Evolutionary conservation across 768 basidiomycete genomes (phyloP), one percentile per base, ranked within the genome.

Genomic region (Cyclocybe aegerita): DNA sequence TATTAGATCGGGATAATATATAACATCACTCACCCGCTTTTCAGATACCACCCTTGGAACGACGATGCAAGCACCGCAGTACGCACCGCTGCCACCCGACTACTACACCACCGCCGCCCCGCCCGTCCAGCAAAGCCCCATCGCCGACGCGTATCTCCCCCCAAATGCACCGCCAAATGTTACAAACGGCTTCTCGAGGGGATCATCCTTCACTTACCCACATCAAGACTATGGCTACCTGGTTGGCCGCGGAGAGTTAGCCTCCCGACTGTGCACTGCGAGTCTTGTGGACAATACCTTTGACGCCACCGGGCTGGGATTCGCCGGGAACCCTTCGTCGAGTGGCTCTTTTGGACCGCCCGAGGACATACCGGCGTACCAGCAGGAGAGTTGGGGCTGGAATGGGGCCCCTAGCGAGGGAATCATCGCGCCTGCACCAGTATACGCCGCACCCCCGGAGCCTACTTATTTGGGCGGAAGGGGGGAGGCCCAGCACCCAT

Each of bases 191-290:
- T 79, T 78, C 77, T 78, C 75, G 56, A 70, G 70, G 57, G 76
- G 77, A 79, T 79, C 77, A 69, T 71, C 76, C 57, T 64, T 68
- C 60, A 56, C 62, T 50, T 72, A 73, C 67, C 69, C 70, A 68
- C 68, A 74, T 72, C 69, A 70, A 65, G 72, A 72, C 62, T 73
- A 71, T 65, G 62, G 59, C 58, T 70, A 72, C 65, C 65, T 70
- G 51, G 58, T 69, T 60, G 65, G 72, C 71, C 73, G 72, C 69
- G 74, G 75, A 69, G 64, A 59, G 58, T 48, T 52, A 54, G 50
- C 62, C 56, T 58, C 64, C 46, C 62, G 64, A 54, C 61, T 68
- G 46, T 60, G 65, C 58, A 52, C 67, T 54, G 63, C 64, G 49
- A 64, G 63, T 56, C 59, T 71, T 55, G 60, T 64, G 59, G 62